Base-by-base conservation (phyloP, 1,284 basidiomycete species). In the Boletus semigastroideus region DNA sequence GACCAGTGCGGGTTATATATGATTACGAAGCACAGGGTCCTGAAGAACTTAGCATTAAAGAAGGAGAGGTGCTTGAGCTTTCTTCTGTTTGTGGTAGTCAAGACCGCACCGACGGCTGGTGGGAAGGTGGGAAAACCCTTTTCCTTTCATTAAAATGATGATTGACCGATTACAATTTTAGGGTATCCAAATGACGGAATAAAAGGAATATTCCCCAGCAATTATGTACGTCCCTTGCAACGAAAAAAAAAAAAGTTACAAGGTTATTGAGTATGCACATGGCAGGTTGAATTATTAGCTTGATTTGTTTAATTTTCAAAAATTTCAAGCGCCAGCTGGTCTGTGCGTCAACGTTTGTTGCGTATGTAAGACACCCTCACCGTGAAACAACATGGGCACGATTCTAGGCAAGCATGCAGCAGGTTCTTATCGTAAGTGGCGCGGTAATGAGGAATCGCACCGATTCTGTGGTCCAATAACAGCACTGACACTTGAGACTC, bases 161-260 rank as follows among this genome's bases (percentile, higher is more conserved):
- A 55, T 66, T 66, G 53, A 63, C 57, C 30, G 54, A 61, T 59
- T 51, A 59, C n/a, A 55, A 61, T 60, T 58, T 49, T 65, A 90
- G 87, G 87, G 48, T 73, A 82, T 55, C 78, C 83, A 60, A 68
- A 74, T 45, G 67, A 69, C 48, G 85, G 87, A 48, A 76, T 70
- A 66, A 88, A 81, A 68, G 87, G 87, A 12, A 88, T 91, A 61
- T 91, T 91, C 72, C 89, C 88, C 34, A 89, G 86, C 69, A 90
- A 89, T 71, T 91, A 91, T 76, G 89, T 91, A 70, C 69, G 86
- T 78, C 45, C 44, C 33, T 41, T 38, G 31, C 31, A 30, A 7
- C 34, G 42, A 10, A 44, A 37, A 9, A 34, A 46, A 52, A 51
- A 42, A 48, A 44, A 50, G 51, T 43, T 30, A 14, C 48, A 53